These are phyloP conservation scores for Volvox reticuliferus DNA, from an alignment of 139 green algal species.

Conservation along the genomic window DNA sequence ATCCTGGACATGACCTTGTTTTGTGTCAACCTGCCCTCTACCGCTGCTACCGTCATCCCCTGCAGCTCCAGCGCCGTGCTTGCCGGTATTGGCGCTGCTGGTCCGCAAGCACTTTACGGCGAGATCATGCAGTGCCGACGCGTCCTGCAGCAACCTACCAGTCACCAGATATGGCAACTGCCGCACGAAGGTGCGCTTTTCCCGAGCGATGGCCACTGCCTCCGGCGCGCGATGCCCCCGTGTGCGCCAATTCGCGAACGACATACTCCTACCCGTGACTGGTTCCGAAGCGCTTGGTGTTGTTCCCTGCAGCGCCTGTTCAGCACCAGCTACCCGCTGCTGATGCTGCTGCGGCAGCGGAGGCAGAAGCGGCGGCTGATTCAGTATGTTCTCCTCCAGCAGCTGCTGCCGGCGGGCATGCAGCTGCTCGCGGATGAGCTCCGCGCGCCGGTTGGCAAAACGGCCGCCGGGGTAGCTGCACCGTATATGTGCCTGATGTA, in stretches of 20 bases:
- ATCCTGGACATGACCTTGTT: too few relatives aligned
- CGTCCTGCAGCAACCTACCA: constrained; percentile 13
- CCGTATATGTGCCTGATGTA: neutral
- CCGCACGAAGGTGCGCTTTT: constrained; percentile 73
- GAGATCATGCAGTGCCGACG: neutral
- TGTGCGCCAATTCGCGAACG: constrained; percentile 44
- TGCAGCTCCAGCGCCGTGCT: too few relatives aligned
- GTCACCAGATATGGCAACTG: constrained; percentile 68
- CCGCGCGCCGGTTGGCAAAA: constrained; percentile 16
- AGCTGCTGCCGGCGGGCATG: neutral
- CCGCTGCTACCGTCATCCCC: too few relatives aligned
- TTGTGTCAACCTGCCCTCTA: too few relatives aligned
- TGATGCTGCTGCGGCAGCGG: neutral
- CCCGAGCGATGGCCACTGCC: constrained; percentile 62
- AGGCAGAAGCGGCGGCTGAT: neutral
- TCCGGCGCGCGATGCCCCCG: constrained; percentile 72
- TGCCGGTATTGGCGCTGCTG: too few relatives aligned
- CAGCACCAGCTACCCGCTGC: neutral
- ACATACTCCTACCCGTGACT: neutral
- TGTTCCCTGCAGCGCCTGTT: neutral
- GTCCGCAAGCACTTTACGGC: too few relatives aligned
- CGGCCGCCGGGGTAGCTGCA: constrained; percentile 25
- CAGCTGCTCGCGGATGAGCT: neutral
- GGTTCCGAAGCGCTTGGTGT: too few relatives aligned
- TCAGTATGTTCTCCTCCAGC: neutral